Evolutionary conservation across 2,329 filamentous ascomycete species (phyloP).

Genomic region (Westerdykella ornata): DNA sequence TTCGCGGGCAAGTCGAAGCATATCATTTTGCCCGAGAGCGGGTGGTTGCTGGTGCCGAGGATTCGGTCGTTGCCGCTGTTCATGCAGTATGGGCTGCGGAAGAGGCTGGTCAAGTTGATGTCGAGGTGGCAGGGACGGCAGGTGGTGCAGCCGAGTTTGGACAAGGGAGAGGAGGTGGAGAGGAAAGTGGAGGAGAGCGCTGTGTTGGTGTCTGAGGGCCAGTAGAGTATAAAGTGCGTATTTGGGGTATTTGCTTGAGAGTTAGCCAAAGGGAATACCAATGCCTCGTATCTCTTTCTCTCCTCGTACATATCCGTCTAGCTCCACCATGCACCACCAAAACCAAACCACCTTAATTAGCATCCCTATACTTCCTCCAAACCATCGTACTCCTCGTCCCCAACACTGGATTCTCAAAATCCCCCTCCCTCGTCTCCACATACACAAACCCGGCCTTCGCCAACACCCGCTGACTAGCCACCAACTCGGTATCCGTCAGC

Average conservation of each 20-base stretch:
- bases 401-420: constrained; percentile 34
- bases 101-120: constrained; percentile 34
- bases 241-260: too few relatives aligned
- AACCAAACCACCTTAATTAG: not conserved
- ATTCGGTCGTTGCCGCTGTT: constrained; percentile 55
- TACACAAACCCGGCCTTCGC: constrained; percentile 51
- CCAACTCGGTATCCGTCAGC: constrained; percentile 46
- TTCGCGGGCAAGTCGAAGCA: constrained; percentile 52
- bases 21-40: constrained; percentile 48
- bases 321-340: too few relatives aligned
- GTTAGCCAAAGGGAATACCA: too few relatives aligned
- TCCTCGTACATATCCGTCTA: too few relatives aligned
- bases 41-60: constrained; percentile 29
- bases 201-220: constrained; percentile 16
- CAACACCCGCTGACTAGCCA: constrained; percentile 51
- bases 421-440: constrained; percentile 40
- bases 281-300: too few relatives aligned
- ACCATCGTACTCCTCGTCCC: constrained; percentile 34
- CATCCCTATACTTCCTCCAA: constrained; percentile 25
- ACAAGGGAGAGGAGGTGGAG: constrained; percentile 12
- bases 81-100: constrained; percentile 52
- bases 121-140: constrained; percentile 32
- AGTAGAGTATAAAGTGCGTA: not conserved
- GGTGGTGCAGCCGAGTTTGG: constrained; percentile 33
- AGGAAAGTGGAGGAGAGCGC: constrained; percentile 21